phyloP scores from a whole-genome alignment of 2,329 filamentous ascomycete species.

The Ceratocystis variospora region DNA sequence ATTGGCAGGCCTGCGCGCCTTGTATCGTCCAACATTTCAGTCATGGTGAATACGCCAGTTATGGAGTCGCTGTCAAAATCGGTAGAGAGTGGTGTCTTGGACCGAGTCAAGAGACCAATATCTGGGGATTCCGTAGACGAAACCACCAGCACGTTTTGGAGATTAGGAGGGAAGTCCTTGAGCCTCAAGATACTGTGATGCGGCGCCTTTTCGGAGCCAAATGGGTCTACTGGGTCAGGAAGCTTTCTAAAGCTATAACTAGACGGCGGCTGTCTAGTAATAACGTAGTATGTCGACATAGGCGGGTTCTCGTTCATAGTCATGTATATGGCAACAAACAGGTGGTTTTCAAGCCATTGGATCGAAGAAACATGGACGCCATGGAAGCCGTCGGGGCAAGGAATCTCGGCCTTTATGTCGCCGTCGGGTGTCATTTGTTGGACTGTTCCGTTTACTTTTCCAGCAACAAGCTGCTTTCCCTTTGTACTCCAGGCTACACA shows the following conservation, averaged over 20 bases:
- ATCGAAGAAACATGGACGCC: constrained; percentile 64
- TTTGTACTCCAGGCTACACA: constrained; percentile 83
- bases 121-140: constrained; percentile 69
- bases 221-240: constrained; percentile 59
- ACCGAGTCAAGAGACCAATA: constrained; percentile 63
- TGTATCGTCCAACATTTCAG: constrained; percentile 58
- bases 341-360: constrained; percentile 74
- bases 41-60: constrained; percentile 58
- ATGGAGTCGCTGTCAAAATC: constrained; percentile 46
- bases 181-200: constrained; percentile 69
- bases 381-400: constrained; percentile 55
- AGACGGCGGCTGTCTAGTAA: constrained; percentile 49
- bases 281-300: constrained; percentile 62
- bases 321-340: constrained; percentile 74
- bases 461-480: constrained; percentile 85
- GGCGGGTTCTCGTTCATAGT: constrained; percentile 43
- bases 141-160: constrained; percentile 71
- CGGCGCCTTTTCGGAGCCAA: constrained; percentile 50
- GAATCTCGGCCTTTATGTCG: constrained; percentile 61
- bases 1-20: constrained; percentile 63
- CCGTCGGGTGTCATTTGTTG: constrained; percentile 77
- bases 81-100: constrained; percentile 51
- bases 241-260: constrained; percentile 62
- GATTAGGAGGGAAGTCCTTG: constrained; percentile 62
- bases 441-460: constrained; percentile 64